A percentile compares a stretch with the other conserved stretches of the same genome.
These are phyloP conservation scores for Botrytis elliptica DNA, from an alignment of 2,329 filamentous ascomycete species.

Conservation along the genomic window DNA sequence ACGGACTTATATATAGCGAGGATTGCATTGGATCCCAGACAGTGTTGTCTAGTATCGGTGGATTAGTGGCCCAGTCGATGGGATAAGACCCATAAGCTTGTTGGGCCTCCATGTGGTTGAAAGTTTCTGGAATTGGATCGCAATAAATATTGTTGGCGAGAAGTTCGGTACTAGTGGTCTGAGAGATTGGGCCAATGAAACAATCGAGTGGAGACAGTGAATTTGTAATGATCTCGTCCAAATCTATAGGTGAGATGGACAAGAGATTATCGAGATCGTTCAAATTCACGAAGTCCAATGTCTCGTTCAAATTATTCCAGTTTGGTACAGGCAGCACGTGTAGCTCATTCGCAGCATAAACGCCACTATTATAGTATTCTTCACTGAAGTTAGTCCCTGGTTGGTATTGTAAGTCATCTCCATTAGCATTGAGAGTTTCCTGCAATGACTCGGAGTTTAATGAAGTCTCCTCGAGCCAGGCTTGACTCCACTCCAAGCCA, in stretches of 20 bases:
- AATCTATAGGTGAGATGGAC: background rate
- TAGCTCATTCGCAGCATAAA: background rate
- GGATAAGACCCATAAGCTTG: background rate
- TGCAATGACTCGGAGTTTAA: background rate
- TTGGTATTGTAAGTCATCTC: background rate
- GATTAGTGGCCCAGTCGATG: background rate
- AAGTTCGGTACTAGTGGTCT: background rate
- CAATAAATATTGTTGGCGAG: background rate
- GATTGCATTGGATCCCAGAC: background rate
- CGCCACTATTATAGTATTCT: background rate
- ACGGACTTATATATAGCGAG: background rate
- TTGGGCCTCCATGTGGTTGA: background rate
- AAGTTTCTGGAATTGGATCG: background rate
- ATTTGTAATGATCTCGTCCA: background rate
- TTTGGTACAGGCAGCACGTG: background rate
- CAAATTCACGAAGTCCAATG: background rate
- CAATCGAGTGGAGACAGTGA: background rate
- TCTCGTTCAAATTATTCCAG: background rate
- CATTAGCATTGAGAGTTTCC: background rate
- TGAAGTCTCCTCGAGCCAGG: background rate
- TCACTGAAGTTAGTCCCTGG: background rate
- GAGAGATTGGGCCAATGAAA: background rate
- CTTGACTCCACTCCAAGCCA: background rate
- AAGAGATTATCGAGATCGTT: background rate
- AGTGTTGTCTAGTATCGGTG: background rate